phyloP scores from a whole-genome alignment of 129 eudicot species.

The Flaveria robusta region DNA sequence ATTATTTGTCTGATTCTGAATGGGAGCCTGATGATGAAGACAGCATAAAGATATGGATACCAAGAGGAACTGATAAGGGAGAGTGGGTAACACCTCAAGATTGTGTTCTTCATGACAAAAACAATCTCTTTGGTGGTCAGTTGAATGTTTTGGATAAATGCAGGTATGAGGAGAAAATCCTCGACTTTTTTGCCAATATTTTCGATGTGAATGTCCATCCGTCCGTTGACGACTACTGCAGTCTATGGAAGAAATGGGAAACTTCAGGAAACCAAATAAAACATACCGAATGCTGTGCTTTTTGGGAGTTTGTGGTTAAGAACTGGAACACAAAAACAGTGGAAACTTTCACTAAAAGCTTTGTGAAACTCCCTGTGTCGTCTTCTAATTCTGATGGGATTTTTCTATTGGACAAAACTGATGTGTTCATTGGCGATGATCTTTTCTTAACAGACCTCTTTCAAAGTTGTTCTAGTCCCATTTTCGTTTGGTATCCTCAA shows the following conservation, averaged over 20 bases:
- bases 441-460: constrained; percentile 47
- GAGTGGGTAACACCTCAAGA: constrained; percentile 44
- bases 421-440: constrained; percentile 58
- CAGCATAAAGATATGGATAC: constrained; percentile 44
- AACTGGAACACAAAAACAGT: constrained; percentile 34
- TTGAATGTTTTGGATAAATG: constrained; percentile 43
- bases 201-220: constrained; percentile 44
- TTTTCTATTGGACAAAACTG: constrained; percentile 34
- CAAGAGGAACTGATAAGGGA: constrained; percentile 41
- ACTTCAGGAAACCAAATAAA: constrained; percentile 28
- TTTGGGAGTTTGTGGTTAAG: constrained; percentile 48
- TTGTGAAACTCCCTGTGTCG: constrained; percentile 48
- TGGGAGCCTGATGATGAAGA: constrained; percentile 42
- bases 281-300: constrained; percentile 46
- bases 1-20: constrained; percentile 27
- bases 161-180: constrained; percentile 35
- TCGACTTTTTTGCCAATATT: constrained; percentile 38
- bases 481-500: constrained; percentile 57
- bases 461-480: constrained; percentile 28
- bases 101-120: constrained; percentile 49
- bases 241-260: constrained; percentile 61
- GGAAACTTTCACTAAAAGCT: constrained; percentile 13
- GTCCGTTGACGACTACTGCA: constrained; percentile 47
- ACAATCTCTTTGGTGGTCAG: constrained; percentile 38
- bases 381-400: constrained; percentile 31